These are phyloP conservation scores for Penicillium macrosclerotiorum DNA, from an alignment of 495 filamentous ascomycete species.

Conservation along the genomic window DNA sequence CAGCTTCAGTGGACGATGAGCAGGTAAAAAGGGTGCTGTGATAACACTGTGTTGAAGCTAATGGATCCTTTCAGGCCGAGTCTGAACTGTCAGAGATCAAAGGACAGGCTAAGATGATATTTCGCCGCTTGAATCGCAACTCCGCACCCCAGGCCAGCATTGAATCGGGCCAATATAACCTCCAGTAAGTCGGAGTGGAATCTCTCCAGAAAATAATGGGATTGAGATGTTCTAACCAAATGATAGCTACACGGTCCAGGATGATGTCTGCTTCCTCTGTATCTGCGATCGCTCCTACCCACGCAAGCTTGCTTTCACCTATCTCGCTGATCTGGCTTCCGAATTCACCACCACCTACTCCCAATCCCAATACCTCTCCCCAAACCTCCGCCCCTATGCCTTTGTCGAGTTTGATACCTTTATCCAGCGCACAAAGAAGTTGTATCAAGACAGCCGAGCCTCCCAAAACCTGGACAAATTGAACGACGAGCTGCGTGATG, in stretches of 20 bases:
- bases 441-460: conserved; percentile 91
- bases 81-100: conserved; percentile 84
- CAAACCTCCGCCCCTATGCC: conserved; percentile 82
- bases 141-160: conserved; percentile 90
- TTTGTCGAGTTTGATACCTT: conserved; percentile 98
- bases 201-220: conserved; percentile 4
- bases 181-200: conserved; percentile 63
- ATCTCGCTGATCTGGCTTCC: conserved; percentile 84
- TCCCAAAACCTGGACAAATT: conserved; percentile 82
- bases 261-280: conserved; percentile 83
- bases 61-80: conserved; percentile 52
- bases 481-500: conserved; percentile 94
- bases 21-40: conserved; percentile 50
- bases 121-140: conserved; percentile 80
- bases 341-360: conserved; percentile 92
- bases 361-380: conserved; percentile 64
- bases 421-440: conserved; percentile 87
- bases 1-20: conserved; percentile 91
- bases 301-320: conserved; percentile 97
- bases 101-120: conserved; percentile 82
- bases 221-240: conserved; percentile 1
- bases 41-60: neutral
- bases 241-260: conserved; percentile 76
- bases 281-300: conserved; percentile 93
- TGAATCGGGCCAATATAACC: conserved; percentile 77